phyloP scores from a whole-genome alignment of 371 early-diverging fungal genomes.

The Rhizopus microsporus region DNA sequence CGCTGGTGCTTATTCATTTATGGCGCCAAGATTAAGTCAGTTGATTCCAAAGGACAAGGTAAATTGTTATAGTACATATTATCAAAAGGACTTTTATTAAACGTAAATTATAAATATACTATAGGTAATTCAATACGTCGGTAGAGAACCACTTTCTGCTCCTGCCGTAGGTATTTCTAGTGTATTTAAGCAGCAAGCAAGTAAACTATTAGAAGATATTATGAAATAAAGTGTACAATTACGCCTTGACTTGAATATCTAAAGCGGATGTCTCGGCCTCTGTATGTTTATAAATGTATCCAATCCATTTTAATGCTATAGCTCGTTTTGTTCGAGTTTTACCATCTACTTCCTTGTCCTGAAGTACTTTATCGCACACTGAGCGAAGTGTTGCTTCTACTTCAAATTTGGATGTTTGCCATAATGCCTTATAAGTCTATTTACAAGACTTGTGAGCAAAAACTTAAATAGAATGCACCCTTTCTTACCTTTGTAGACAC shows the following conservation, averaged over 20 bases:
- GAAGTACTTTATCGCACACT: constrained; percentile 84
- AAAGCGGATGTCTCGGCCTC: constrained; percentile 40
- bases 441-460: constrained; percentile 12
- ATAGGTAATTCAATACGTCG: constrained; percentile 62
- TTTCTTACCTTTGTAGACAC: constrained; percentile 59
- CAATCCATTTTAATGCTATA: constrained; percentile 48
- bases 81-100: neutral
- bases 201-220: constrained; percentile 25
- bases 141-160: constrained; percentile 71
- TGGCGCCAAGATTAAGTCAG: constrained; percentile 82
- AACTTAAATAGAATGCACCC: neutral
- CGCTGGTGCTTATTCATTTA: constrained; percentile 86
- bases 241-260: constrained; percentile 30
- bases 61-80: constrained; percentile 6
- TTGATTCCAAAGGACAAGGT: constrained; percentile 56
- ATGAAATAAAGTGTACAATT: constrained; percentile 43
- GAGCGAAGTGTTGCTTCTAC: constrained; percentile 85
- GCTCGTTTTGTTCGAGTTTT: constrained; percentile 44
- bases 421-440: constrained; percentile 86
- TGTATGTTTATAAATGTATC: constrained; percentile 48
- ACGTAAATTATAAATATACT: constrained; percentile 10
- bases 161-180: constrained; percentile 74
- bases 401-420: constrained; percentile 93
- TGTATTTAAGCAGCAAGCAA: constrained; percentile 37
- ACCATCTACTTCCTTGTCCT: constrained; percentile 30